Evolutionary conservation across 2,329 filamentous ascomycete species (phyloP).

Genomic region (Alternaria viburni): DNA sequence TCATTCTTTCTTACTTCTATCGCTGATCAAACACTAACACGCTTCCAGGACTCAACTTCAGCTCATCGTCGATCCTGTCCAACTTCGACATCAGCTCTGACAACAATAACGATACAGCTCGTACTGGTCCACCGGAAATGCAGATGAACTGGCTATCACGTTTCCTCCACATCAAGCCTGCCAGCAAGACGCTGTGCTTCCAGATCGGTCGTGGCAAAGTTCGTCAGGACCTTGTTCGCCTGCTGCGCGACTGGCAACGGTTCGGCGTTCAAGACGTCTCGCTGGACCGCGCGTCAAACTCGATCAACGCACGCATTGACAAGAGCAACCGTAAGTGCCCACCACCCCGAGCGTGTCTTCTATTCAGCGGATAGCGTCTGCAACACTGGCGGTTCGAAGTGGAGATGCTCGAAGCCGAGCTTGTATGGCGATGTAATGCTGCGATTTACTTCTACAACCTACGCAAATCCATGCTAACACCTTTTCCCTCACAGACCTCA

Average conservation of each 20-base stretch:
- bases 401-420: slow-evolving; percentile 20
- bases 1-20: accelerated
- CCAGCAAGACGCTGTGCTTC: slow-evolving; percentile 76
- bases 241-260: slow-evolving; percentile 79
- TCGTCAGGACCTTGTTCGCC: slow-evolving; percentile 75
- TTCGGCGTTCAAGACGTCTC: slow-evolving; percentile 82
- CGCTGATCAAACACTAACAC: slow-evolving; percentile 23
- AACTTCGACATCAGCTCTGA: slow-evolving; percentile 45
- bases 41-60: slow-evolving; percentile 30
- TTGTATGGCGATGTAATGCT: slow-evolving; percentile 27
- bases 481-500: slow-evolving; percentile 63
- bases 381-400: slow-evolving; percentile 23
- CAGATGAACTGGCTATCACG: slow-evolving; percentile 83
- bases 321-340: slow-evolving; percentile 75
- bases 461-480: slow-evolving; percentile 12
- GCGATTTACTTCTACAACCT: background rate
- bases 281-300: slow-evolving; percentile 78
- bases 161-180: slow-evolving; percentile 88
- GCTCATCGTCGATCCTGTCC: slow-evolving; percentile 40
- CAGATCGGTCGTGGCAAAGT: slow-evolving; percentile 73
- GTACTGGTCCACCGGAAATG: slow-evolving; percentile 48
- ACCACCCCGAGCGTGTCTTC: slow-evolving; percentile 7
- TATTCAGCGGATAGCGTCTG: slow-evolving; percentile 25
- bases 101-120: slow-evolving; percentile 48
- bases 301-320: slow-evolving; percentile 79